Evolutionary conservation across 441 rosid species (phyloP).

Genomic region (Aleurites moluccanus): DNA sequence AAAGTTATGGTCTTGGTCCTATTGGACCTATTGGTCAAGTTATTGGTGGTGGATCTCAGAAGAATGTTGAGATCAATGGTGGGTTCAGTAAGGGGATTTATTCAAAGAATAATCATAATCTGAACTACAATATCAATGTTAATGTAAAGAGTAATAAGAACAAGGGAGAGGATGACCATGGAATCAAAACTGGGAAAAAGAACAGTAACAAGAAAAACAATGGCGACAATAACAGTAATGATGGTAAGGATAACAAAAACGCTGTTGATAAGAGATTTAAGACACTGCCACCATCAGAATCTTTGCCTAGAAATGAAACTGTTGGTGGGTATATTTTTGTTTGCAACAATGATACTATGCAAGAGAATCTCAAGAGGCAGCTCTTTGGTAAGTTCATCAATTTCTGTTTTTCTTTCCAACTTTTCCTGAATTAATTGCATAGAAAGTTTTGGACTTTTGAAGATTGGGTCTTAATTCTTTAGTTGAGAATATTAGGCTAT

Average conservation of each 20-base stretch:
- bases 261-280: slow-evolving; percentile 81
- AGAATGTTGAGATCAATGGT: slow-evolving; percentile 53
- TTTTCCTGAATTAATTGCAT: no score
- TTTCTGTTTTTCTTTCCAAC: background rate
- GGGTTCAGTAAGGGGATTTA: slow-evolving; percentile 84
- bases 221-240: slow-evolving; percentile 30
- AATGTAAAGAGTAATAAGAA: slow-evolving; percentile 48
- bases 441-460: background rate
- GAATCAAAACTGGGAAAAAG: slow-evolving; percentile 57
- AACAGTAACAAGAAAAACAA: slow-evolving; percentile 52
- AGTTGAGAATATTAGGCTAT: background rate
- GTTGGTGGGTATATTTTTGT: slow-evolving; percentile 96
- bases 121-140: slow-evolving; percentile 37
- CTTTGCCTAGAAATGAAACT: slow-evolving; percentile 85
- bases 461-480: background rate
- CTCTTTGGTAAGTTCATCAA: slow-evolving; percentile 63
- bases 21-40: slow-evolving; percentile 22
- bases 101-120: slow-evolving; percentile 34
- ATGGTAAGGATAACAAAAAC: slow-evolving; percentile 41
- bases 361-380: slow-evolving; percentile 87
- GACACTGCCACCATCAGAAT: slow-evolving; percentile 91
- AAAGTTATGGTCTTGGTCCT: slow-evolving; percentile 32
- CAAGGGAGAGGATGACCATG: slow-evolving; percentile 55
- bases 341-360: slow-evolving; percentile 98
- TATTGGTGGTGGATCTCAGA: slow-evolving; percentile 31